Percentiles rank a stretch among this genome's conserved stretches.
Evolutionary conservation across 306 rosid species (phyloP).

Genomic region (Glycyrrhiza uralensis): DNA sequence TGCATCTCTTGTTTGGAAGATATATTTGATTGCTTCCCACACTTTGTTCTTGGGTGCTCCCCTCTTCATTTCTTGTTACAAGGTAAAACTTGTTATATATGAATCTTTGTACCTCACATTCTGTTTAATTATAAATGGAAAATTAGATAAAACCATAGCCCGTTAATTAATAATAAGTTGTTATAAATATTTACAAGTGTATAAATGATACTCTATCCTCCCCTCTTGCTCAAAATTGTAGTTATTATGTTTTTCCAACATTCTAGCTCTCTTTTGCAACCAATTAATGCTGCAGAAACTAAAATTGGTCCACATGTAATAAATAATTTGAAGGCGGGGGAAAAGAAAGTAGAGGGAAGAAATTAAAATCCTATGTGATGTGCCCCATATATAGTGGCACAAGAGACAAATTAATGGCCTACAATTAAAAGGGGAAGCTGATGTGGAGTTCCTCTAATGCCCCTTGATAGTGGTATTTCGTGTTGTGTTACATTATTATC

Average conservation of each 20-base stretch:
- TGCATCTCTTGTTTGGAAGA: too few relatives aligned
- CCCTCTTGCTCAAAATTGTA: too few relatives aligned
- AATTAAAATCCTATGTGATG: not conserved
- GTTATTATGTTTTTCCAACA: too few relatives aligned
- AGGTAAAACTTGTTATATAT: not conserved
- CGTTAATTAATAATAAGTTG: too few relatives aligned
- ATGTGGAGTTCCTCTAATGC: constrained; percentile 48
- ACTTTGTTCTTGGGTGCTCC: too few relatives aligned
- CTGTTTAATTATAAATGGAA: not conserved
- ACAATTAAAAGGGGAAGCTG: constrained; percentile 46
- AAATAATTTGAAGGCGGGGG: not conserved
- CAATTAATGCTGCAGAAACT: not conserved
- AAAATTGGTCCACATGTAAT: not conserved
- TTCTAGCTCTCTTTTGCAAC: not conserved
- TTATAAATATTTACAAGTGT: too few relatives aligned
- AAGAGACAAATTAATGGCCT: constrained; percentile 66
- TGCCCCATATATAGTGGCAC: constrained; percentile 30
- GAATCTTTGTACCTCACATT: not conserved
- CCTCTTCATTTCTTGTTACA: too few relatives aligned
- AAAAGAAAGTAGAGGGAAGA: not conserved
- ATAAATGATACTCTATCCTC: too few relatives aligned
- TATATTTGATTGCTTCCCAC: too few relatives aligned
- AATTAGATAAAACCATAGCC: too few relatives aligned
- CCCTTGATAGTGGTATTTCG: constrained; percentile 39
- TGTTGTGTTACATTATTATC: constrained; percentile 20